A percentile compares a stretch with the other conserved stretches of the same genome.
Evolutionary conservation across 2,329 filamentous ascomycete species (phyloP).

Genomic region (Mariannaea sp.): DNA sequence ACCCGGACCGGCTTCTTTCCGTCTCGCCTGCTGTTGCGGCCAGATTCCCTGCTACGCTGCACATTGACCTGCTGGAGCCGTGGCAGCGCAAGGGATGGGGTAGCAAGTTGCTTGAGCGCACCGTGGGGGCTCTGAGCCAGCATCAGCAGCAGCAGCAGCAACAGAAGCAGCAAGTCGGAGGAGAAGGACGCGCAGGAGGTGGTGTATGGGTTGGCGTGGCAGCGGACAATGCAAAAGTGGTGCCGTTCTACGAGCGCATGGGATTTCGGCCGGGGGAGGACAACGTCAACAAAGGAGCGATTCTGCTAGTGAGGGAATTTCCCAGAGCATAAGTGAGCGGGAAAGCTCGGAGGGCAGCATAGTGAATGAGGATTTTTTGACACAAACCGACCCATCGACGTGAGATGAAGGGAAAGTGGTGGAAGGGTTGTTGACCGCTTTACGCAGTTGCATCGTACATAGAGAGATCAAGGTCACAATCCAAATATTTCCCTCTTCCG

Average conservation of each 20-base stretch:
- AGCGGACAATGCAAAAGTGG: constrained; percentile 53
- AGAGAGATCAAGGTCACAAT: background rate
- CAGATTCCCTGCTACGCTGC: constrained; percentile 51
- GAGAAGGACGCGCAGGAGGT: constrained; percentile 37
- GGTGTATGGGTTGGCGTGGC: constrained; percentile 51
- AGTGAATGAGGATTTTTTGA: too few species aligned
- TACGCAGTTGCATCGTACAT: background rate
- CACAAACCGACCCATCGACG: too few species aligned
- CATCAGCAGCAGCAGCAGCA: constrained; percentile 25
- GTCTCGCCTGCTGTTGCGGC: constrained; percentile 42
- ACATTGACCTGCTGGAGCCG: constrained; percentile 52
- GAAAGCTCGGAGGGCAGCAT: constrained; percentile 17
- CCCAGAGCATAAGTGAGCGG: constrained; percentile 18
- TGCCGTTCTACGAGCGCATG: constrained; percentile 53
- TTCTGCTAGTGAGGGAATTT: constrained; percentile 33
- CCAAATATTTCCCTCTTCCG: background rate
- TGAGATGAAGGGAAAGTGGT: constrained; percentile 12
- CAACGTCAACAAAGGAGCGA: constrained; percentile 46
- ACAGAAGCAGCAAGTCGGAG: constrained; percentile 11
- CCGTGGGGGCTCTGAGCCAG: constrained; percentile 46
- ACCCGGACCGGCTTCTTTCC: constrained; percentile 47
- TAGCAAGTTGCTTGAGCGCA: constrained; percentile 46
- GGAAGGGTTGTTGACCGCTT: background rate
- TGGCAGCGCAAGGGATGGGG: constrained; percentile 54
- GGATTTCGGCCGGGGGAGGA: constrained; percentile 50